Evolutionary conservation across 192 early-diverging fungal species (phyloP), one percentile per base, ranked within the genome.

Genomic region (Tieghemiomyces parasiticus): DNA sequence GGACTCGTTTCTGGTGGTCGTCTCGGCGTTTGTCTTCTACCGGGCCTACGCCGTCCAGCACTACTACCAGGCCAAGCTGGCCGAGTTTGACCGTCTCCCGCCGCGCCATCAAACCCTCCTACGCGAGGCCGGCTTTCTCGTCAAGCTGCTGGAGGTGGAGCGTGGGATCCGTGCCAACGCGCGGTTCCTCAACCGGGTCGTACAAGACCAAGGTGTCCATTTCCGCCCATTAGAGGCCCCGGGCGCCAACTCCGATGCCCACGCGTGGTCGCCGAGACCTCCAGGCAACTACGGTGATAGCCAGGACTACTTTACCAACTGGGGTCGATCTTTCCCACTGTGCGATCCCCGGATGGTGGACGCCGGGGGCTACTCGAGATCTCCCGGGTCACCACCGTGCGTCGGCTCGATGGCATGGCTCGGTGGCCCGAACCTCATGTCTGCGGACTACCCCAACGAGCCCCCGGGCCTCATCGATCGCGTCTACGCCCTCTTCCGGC

Each of bases 91-190:
- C 32, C 31, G 34, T 13, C 34, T 34, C 16, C 32, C 54, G 16
- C 9, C 4, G 13, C 24, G 1, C 19, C 28, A 34, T 24, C 54
- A 56, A 31, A 19, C 16, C 1, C 33, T 34, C 16, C 54, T 56
- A 9, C 54, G 54, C 14, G 54, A 56, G 31, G 54, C 54, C 54
- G 54, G 54, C 20, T 56, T 33, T 24, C 32, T 56, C 2, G 54
- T 56, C 32, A 56, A 56, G 54, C 31, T 56, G 54, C 34, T 56
- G 34, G 29, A 14, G 1, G 34, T 35, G 24, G 54, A 56, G 32
- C 54, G 33, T 10, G 54, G 31, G 29, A 56, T 56, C 54, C 54
- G 54, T 3, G 54, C 54, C 30, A 56, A 56, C 32, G 19, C 54
- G 19, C 54, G 34, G 4, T 56, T 56, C 19, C 54, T 56, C 34